Percentiles rank a stretch among this genome's conserved stretches.
These are phyloP conservation scores for Teunomyces atbi DNA, from an alignment of 805 yeast genomes.

Conservation along the genomic window DNA sequence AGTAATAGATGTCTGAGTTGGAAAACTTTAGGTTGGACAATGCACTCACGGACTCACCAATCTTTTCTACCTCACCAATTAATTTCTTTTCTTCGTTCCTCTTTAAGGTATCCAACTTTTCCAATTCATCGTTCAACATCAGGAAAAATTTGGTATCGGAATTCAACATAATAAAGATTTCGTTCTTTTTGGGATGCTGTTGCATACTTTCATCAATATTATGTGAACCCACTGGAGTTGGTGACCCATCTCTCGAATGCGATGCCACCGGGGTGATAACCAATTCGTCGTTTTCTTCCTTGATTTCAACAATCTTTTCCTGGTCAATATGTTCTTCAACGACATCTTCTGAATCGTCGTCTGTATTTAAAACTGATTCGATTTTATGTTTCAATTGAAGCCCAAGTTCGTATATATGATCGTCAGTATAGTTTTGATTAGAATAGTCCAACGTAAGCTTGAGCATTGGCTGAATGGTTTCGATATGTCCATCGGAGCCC, in stretches of 20 bases:
- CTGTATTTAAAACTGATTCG: constrained; percentile 21
- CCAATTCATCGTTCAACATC: constrained; percentile 54
- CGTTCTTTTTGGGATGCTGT: constrained; percentile 22
- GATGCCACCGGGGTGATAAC: constrained; percentile 29
- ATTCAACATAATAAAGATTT: constrained; percentile 43
- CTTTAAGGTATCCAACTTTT: constrained; percentile 45
- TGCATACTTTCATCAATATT: neutral
- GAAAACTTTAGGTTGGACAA: constrained; percentile 27
- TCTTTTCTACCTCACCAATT: constrained; percentile 38
- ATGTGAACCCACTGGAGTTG: neutral
- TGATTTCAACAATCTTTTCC: constrained; percentile 25
- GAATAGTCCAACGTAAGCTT: constrained; percentile 37
- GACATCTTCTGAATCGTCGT: constrained; percentile 17
- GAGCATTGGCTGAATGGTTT: constrained; percentile 35
- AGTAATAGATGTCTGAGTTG: constrained; percentile 56
- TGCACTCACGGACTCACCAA: constrained; percentile 34
- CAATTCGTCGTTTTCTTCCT: constrained; percentile 24
- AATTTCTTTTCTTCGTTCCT: constrained; percentile 43
- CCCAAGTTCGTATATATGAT: constrained; percentile 32
- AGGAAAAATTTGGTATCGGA: constrained; percentile 62
- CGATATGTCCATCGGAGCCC: constrained; percentile 11
- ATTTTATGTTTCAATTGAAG: constrained; percentile 26
- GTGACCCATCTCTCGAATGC: constrained; percentile 9
- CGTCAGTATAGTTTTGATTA: constrained; percentile 27
- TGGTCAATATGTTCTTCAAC: constrained; percentile 1